Evolutionary conservation across 208 protist genomes (phyloP).

Genomic region (Trypanosoma mega): DNA sequence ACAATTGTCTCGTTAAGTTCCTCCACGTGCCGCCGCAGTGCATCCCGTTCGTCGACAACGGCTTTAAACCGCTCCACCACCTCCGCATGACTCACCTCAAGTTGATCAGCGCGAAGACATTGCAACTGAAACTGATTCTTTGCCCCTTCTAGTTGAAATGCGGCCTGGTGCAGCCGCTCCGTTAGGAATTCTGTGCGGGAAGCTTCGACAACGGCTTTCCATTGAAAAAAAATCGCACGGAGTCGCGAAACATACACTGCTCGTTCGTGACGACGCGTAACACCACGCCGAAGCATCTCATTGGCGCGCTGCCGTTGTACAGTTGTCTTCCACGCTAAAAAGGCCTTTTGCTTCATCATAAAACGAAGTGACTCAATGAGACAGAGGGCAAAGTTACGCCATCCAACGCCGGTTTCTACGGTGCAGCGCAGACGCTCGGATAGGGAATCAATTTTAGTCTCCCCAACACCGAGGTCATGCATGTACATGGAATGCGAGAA

Average conservation of each 20-base stretch:
- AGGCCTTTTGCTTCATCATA: slow-evolving; percentile 25
- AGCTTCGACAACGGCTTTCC: slow-evolving; percentile 62
- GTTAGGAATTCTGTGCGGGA: slow-evolving; percentile 75
- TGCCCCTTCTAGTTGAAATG: slow-evolving; percentile 80
- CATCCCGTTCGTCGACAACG: slow-evolving; percentile 34
- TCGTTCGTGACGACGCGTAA: slow-evolving; percentile 29
- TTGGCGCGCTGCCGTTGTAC: slow-evolving; percentile 35
- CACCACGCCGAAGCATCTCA: slow-evolving; percentile 36
- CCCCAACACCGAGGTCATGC: slow-evolving; percentile 50
- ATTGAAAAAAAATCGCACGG: slow-evolving; percentile 57
- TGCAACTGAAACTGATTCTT: slow-evolving; percentile 92
- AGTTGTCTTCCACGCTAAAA: slow-evolving; percentile 60
- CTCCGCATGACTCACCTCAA: slow-evolving; percentile 56
- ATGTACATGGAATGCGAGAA: slow-evolving; percentile 85
- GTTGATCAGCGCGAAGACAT: slow-evolving; percentile 77
- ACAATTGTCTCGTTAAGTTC: slow-evolving; percentile 46
- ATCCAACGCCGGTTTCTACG: slow-evolving; percentile 41
- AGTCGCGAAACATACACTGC: slow-evolving; percentile 32
- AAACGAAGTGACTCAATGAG: slow-evolving; percentile 29
- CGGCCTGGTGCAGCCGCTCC: slow-evolving; percentile 79
- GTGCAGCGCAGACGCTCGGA: slow-evolving; percentile 35
- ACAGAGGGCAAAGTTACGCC: slow-evolving; percentile 37
- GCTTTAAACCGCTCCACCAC: slow-evolving; percentile 39
- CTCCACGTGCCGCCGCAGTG: slow-evolving; percentile 33
- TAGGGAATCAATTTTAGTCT: slow-evolving; percentile 32